phyloP scores from a whole-genome alignment of 106 monocot genomes.

The Narthecium ossifragum region DNA sequence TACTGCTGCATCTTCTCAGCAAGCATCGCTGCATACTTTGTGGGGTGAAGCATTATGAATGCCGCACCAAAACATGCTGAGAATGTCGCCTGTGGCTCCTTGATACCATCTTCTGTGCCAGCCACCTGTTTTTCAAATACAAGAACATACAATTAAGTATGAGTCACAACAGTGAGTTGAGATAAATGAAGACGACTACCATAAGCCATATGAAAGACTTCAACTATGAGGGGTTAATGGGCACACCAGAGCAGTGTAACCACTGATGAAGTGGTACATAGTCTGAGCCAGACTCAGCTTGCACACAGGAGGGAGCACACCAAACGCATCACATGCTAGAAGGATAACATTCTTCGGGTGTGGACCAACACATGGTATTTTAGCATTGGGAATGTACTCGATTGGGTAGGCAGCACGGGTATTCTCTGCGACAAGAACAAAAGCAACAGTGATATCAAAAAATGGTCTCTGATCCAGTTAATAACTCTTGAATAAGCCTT shows the following conservation, averaged over 20 bases:
- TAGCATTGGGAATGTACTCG: conserved; percentile 93
- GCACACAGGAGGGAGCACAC: conserved; percentile 92
- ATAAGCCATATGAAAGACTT: not conserved
- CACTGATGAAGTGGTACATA: conserved; percentile 98
- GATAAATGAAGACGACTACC: not conserved
- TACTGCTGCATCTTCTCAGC: conserved; percentile 89
- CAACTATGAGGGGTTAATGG: not conserved
- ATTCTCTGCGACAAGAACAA: conserved; percentile 50
- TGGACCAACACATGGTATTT: conserved; percentile 87
- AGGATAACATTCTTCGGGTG: conserved; percentile 94
- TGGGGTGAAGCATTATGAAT: conserved; percentile 95
- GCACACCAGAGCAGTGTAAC: conserved; percentile 82
- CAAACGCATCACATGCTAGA: conserved; percentile 92
- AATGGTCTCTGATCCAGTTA: not conserved
- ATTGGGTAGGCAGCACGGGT: conserved; percentile 94
- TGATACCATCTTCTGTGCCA: conserved; percentile 90
- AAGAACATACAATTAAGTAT: not conserved
- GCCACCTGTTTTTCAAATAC: conserved; percentile 41
- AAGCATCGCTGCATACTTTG: conserved; percentile 88
- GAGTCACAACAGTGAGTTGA: no score
- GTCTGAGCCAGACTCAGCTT: conserved; percentile 90
- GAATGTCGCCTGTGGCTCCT: conserved; percentile 95
- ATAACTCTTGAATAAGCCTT: not conserved
- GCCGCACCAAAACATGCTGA: conserved; percentile 97
- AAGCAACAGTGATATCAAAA: not conserved